phyloP scores from a whole-genome alignment of 345 rosid species.

The Pugionium dolabratum region DNA sequence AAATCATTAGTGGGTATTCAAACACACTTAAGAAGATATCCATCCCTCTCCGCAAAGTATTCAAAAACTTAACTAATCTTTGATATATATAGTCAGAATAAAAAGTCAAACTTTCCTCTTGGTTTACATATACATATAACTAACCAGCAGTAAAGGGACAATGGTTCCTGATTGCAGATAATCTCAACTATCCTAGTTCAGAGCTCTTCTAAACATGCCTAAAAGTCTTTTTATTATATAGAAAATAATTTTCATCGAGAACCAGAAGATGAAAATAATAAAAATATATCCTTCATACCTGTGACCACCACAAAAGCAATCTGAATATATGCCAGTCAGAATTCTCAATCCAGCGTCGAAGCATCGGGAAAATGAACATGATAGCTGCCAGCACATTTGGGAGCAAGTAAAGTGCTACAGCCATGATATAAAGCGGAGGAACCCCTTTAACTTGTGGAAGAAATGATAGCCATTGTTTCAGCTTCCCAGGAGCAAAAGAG shows the following conservation, averaged over 20 bases:
- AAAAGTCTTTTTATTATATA: slow-evolving; percentile 5
- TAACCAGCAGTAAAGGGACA: slow-evolving; percentile 1
- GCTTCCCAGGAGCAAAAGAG: slow-evolving; percentile 45
- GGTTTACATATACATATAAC: slow-evolving; percentile 15
- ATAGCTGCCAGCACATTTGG: slow-evolving; percentile 77
- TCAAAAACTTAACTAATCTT: slow-evolving; percentile 5
- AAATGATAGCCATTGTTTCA: slow-evolving; percentile 53
- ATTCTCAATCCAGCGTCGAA: slow-evolving; percentile 95
- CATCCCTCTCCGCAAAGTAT: not conserved
- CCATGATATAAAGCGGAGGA: slow-evolving; percentile 77
- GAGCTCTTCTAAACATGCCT: slow-evolving; percentile 23
- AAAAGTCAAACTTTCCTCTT: not conserved
- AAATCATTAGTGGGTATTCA: slow-evolving; percentile 23
- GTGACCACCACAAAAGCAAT: slow-evolving; percentile 98
- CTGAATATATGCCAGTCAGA: slow-evolving; percentile 91
- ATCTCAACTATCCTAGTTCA: not conserved
- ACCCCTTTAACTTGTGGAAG: slow-evolving; percentile 64
- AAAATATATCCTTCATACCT: slow-evolving; percentile 50
- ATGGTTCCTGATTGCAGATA: not conserved
- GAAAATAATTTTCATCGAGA: slow-evolving; percentile 15
- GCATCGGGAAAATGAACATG: slow-evolving; percentile 93
- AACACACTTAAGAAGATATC: slow-evolving; percentile 1
- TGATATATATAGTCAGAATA: slow-evolving; percentile 7
- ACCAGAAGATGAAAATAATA: slow-evolving; percentile 7
- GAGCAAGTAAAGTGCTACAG: slow-evolving; percentile 73